phyloP scores from a whole-genome alignment of 2,329 filamentous ascomycete genomes.

The Fusarium redolens region DNA sequence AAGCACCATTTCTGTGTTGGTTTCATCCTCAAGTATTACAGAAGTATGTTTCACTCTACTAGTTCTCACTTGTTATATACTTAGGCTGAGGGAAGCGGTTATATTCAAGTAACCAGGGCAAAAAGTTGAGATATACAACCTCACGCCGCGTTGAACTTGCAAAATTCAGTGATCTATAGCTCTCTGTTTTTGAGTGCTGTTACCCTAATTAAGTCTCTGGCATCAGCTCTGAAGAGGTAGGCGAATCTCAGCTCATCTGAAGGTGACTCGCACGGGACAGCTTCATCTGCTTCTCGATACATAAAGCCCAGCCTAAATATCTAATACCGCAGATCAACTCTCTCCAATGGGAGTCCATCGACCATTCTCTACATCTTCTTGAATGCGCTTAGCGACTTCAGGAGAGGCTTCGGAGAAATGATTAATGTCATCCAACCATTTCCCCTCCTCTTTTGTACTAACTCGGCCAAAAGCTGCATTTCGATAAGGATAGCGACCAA shows the following conservation, averaged over 20 bases:
- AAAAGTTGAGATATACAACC: too few species aligned
- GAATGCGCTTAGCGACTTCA: not conserved
- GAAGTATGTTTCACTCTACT: accelerated
- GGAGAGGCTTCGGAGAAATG: not conserved
- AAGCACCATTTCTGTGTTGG: not conserved
- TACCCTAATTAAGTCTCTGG: too few species aligned
- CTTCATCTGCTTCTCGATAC: accelerated
- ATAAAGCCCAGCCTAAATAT: not conserved
- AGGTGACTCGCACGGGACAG: accelerated
- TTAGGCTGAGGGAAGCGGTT: accelerated
- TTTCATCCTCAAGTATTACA: not conserved
- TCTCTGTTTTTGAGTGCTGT: too few species aligned
- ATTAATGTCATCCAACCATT: not conserved
- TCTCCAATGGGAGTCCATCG: not conserved
- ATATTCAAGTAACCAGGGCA: not conserved
- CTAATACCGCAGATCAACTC: not conserved
- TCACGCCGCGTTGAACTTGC: not conserved
- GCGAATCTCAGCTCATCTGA: not conserved
- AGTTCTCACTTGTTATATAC: accelerated
- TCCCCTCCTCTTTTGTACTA: not conserved
- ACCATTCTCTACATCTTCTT: not conserved
- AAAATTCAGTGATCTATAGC: not conserved
- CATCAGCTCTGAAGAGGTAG: too few species aligned
- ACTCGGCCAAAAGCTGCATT: not conserved
- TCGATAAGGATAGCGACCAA: slow-evolving; percentile 6